These are phyloP conservation scores for Alliaria petiolata DNA, from an alignment of 345 rosid genomes.

Conservation along the genomic window DNA sequence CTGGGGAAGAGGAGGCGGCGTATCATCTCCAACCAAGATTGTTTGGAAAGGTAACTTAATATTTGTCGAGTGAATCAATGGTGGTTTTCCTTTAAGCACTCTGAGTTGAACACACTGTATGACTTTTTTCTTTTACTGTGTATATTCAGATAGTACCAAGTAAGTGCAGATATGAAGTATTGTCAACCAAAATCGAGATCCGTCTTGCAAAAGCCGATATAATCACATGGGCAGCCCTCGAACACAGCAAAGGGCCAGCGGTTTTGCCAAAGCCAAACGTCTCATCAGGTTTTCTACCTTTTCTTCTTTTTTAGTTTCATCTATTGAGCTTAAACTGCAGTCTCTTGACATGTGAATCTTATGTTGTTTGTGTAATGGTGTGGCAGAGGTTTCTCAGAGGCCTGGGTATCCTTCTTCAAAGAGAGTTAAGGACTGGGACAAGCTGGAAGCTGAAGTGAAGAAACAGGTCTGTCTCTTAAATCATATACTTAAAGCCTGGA, in stretches of 20 bases:
- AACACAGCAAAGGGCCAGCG: slow-evolving; percentile 44
- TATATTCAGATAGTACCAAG: slow-evolving; percentile 69
- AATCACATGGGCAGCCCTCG: slow-evolving; percentile 80
- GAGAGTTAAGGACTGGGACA: slow-evolving; percentile 75
- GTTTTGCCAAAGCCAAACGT: slow-evolving; percentile 39
- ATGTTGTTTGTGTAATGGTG: slow-evolving; percentile 8
- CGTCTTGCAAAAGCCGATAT: slow-evolving; percentile 76
- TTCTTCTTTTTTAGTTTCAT: background rate
- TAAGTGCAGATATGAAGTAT: slow-evolving; percentile 59
- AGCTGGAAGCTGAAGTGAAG: slow-evolving; percentile 80
- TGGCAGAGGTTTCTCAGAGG: slow-evolving; percentile 42
- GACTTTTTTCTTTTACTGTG: background rate
- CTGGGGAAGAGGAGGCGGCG: slow-evolving; percentile 69
- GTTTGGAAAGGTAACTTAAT: slow-evolving; percentile 79
- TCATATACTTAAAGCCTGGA: background rate
- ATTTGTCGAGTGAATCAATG: background rate
- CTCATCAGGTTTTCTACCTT: slow-evolving; percentile 45
- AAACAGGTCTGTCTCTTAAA: slow-evolving; percentile 47
- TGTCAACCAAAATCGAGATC: slow-evolving; percentile 84
- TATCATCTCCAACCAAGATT: slow-evolving; percentile 82
- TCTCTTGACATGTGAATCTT: background rate
- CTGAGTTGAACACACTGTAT: background rate
- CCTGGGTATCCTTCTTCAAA: slow-evolving; percentile 84
- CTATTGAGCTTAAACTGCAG: background rate
- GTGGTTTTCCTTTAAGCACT: background rate